phyloP scores from a whole-genome alignment of 169 alveolate genomes.

The Plasmodium gallinaceum region DNA sequence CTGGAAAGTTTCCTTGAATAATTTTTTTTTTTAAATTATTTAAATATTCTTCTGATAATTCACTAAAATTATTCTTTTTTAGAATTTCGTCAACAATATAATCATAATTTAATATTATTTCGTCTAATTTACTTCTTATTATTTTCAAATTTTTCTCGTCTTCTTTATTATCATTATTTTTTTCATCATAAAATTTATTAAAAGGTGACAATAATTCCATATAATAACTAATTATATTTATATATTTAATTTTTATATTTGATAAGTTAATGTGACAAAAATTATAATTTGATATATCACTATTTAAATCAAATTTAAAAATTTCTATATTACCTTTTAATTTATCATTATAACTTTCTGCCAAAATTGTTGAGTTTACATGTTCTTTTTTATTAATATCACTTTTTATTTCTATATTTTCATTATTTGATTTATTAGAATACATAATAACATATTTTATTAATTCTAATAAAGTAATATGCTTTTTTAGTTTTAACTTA shows the following conservation, averaged over 20 bases:
- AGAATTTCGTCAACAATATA: conserved; percentile 33
- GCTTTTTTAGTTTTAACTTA: conserved; percentile 37
- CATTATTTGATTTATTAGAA: conserved; percentile 16
- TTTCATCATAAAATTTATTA: conserved; percentile 25
- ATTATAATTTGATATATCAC: not conserved
- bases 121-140: conserved; percentile 33
- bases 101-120: conserved; percentile 51
- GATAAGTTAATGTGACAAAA: conserved; percentile 3
- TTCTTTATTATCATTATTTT: not conserved
- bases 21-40: conserved; percentile 10
- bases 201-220: conserved; percentile 49
- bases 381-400: not conserved
- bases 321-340: not conserved
- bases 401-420: conserved; percentile 3
- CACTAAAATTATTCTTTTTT: conserved; percentile 19
- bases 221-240: conserved; percentile 51
- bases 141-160: conserved; percentile 8
- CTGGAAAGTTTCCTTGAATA: conserved; percentile 22
- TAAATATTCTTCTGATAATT: conserved; percentile 4
- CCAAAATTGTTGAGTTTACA: not conserved
- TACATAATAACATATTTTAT: conserved; percentile 38
- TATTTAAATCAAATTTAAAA: not conserved
- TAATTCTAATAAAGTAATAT: conserved; percentile 32
- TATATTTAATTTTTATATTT: conserved; percentile 19
- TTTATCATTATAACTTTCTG: not conserved